phyloP scores from a whole-genome alignment of 192 early-diverging fungal species.

The Backusella psychrophila region DNA sequence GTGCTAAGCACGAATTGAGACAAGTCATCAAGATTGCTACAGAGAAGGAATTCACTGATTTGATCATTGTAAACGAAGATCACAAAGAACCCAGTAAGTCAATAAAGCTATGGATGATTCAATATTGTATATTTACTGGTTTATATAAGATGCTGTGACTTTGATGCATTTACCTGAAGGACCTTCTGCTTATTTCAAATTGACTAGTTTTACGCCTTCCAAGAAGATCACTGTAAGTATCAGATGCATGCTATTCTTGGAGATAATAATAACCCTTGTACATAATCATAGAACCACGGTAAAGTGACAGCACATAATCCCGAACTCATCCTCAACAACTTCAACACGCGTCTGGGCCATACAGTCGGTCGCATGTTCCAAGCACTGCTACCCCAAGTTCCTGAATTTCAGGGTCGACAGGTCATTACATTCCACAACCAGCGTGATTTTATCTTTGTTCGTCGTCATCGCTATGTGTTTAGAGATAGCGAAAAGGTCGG shows the following conservation, averaged over 20 bases:
- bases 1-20: slow-evolving; percentile 82
- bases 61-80: slow-evolving; percentile 94
- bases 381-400: slow-evolving; percentile 94
- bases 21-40: slow-evolving; percentile 89
- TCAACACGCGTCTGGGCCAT: slow-evolving; percentile 94
- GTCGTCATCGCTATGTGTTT: slow-evolving; percentile 96
- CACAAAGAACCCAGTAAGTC: slow-evolving; percentile 81
- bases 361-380: slow-evolving; percentile 96
- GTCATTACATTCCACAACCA: slow-evolving; percentile 98
- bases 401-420: slow-evolving; percentile 94
- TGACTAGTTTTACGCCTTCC: slow-evolving; percentile 75
- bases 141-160: slow-evolving; percentile 71
- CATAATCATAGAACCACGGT: slow-evolving; percentile 61
- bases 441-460: slow-evolving; percentile 98
- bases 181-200: slow-evolving; percentile 95
- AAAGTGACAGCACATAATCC: slow-evolving; percentile 80
- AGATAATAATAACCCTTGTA: neutral
- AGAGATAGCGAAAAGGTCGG: slow-evolving; percentile 75
- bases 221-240: slow-evolving; percentile 64
- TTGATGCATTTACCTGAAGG: slow-evolving; percentile 95
- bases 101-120: neutral
- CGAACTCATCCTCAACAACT: slow-evolving; percentile 97
- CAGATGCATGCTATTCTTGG: neutral
- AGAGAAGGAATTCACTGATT: slow-evolving; percentile 89
- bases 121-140: too few species aligned